Base-by-base conservation (phyloP, 495 filamentous ascomycete genomes). In the Aspergillus sparsus region DNA sequence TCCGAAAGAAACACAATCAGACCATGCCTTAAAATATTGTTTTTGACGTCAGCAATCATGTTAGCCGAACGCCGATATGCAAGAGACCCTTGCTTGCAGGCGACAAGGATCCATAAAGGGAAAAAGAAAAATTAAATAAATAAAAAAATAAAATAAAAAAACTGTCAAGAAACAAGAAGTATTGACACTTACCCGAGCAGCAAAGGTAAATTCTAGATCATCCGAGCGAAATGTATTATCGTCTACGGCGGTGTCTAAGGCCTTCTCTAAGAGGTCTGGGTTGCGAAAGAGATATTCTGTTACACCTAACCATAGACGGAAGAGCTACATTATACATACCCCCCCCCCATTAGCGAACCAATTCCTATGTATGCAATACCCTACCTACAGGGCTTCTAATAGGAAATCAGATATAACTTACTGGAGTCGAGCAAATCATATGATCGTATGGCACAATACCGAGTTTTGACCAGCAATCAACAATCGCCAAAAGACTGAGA, bases 371-470 rank as follows among this genome's bases (percentile, higher is more conserved):
- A 31, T 37, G 50, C 9, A 32, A 46, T 12, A 33, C 7, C 11
- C 49, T 53, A 13, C 42, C 49, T 42, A 59, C 39, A 9, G 44
- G 12, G 34, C 7, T 18, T 7, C 13, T 51, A n/a, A 41, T 7
- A 16, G 10, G 15, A 18, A 50, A 31, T 12, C 42, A 49, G 7
- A 47, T 55, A 34, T 12, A 11, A 53, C 83, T 71, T 71, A 89
- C 87, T 53, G 94, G 94, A 12, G 94, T 98, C 11, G 91, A 96
- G 76, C 94, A 98, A 64, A 98, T 96, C 92, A 98, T 97, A 77
- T 98, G 94, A 73, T 98, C 93, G 72, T 98, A 98, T 1, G 94
- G 94, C 35, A 94, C 89, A 62, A 97, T 98, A 35, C 87, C 89
- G 12, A 97, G 80, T 59, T 89, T 89, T 73, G 87, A 93, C 94